A percentile compares a stretch with the other conserved stretches of the same genome.
Evolutionary conservation across 2,329 filamentous ascomycete genomes (phyloP).

Genomic region (Clonostachys rosea): DNA sequence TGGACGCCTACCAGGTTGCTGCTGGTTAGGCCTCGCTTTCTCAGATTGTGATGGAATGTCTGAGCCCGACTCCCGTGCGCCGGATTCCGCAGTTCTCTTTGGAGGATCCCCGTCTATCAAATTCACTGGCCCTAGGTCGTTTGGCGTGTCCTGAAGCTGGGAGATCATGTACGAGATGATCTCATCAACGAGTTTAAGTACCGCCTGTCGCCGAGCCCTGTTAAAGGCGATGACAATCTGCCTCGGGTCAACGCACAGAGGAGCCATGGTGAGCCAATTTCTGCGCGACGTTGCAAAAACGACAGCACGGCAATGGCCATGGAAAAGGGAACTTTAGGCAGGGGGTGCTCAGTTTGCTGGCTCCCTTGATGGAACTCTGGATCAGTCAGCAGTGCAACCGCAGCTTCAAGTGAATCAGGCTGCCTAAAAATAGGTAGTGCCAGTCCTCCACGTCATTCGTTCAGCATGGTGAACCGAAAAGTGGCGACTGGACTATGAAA

Average conservation of each 20-base stretch:
- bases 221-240: conserved; percentile 52
- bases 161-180: conserved; percentile 50
- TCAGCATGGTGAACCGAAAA: no score
- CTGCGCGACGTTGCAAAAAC: background rate
- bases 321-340: no score
- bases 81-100: background rate
- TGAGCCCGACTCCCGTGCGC: background rate
- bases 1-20: conserved; percentile 1
- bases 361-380: no score
- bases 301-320: no score
- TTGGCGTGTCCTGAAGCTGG: conserved; percentile 35
- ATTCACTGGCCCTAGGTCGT: conserved; percentile 20
- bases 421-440: no score
- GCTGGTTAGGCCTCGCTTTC: conserved; percentile 1
- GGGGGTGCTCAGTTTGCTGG: no score
- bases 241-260: conserved; percentile 47
- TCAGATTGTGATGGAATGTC: background rate
- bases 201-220: conserved; percentile 42
- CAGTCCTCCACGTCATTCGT: no score
- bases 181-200: conserved; percentile 44
- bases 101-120: no score
- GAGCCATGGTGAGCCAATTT: conserved; percentile 36
- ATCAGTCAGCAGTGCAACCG: no score
- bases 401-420: no score
- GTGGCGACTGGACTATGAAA: no score